Evolutionary conservation across 768 basidiomycete species (phyloP).

Genomic region (Rhodocollybia butyracea): DNA sequence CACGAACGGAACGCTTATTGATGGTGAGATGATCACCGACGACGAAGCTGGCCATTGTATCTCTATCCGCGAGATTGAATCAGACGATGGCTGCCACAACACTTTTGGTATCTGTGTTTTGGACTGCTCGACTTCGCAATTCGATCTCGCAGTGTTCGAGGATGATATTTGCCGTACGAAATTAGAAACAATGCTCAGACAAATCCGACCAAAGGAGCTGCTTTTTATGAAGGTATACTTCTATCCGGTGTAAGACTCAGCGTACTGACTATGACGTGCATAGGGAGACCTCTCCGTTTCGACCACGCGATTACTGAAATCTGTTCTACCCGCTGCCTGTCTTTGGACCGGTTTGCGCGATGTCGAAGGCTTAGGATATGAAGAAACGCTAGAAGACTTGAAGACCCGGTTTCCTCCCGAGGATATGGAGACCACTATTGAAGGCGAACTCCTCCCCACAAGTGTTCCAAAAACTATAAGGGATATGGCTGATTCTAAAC

Average conservation of each 20-base stretch:
- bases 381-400: slow-evolving; percentile 66
- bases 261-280: not conserved
- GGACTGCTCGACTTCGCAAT: slow-evolving; percentile 94
- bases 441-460: slow-evolving; percentile 44
- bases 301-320: slow-evolving; percentile 80
- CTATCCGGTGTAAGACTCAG: not conserved
- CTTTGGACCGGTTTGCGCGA: slow-evolving; percentile 86
- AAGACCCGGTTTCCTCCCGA: slow-evolving; percentile 57
- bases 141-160: slow-evolving; percentile 84
- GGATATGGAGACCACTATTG: slow-evolving; percentile 43
- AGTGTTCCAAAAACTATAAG: slow-evolving; percentile 71
- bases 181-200: slow-evolving; percentile 90
- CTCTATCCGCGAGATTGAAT: slow-evolving; percentile 69
- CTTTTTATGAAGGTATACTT: slow-evolving; percentile 75
- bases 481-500: slow-evolving; percentile 59
- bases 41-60: slow-evolving; percentile 97
- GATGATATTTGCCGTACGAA: slow-evolving; percentile 93
- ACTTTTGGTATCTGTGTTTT: slow-evolving; percentile 87
- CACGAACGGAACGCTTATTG: slow-evolving; percentile 94
- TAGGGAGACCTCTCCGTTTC: slow-evolving; percentile 85
- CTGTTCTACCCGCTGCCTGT: slow-evolving; percentile 74
- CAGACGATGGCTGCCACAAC: slow-evolving; percentile 39
- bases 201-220: slow-evolving; percentile 89
- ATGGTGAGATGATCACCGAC: slow-evolving; percentile 81
- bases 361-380: slow-evolving; percentile 79